A percentile compares a stretch with the other conserved stretches of the same genome.
phyloP scores from a whole-genome alignment of 768 basidiomycete genomes.

The Kwoniella dejecticola region DNA sequence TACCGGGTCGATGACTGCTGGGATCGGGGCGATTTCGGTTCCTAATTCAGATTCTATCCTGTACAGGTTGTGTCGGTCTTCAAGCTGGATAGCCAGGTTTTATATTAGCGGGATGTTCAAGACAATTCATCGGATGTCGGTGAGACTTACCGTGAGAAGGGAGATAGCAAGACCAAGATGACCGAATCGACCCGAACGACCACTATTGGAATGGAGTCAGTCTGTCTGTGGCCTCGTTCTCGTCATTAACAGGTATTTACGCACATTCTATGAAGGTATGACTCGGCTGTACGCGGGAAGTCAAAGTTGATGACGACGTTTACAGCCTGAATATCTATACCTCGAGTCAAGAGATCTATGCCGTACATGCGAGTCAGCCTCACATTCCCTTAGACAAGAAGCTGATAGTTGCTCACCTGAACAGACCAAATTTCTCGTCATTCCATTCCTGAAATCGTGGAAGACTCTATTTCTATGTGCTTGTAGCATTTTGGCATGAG shows the following conservation, averaged over 20 bases:
- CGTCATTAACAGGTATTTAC: background rate
- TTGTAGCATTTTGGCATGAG: slow-evolving; percentile 99
- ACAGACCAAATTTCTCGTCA: slow-evolving; percentile 98
- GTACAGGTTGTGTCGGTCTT: slow-evolving; percentile 96
- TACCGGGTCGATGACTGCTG: slow-evolving; percentile 82
- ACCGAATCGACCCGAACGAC: slow-evolving; percentile 95
- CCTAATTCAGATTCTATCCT: slow-evolving; percentile 98
- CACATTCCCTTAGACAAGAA: no score
- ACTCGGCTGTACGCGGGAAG: slow-evolving; percentile 98
- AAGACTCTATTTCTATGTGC: slow-evolving; percentile 98
- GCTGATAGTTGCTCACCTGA: slow-evolving; percentile 54
- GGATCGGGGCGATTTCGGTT: slow-evolving; percentile 96
- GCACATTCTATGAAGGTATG: slow-evolving; percentile 90
- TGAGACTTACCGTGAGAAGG: slow-evolving; percentile 69
- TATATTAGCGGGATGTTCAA: no score
- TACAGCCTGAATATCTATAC: slow-evolving; percentile 99
- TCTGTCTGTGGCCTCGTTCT: no score
- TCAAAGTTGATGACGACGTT: slow-evolving; percentile 99
- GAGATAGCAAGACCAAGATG: slow-evolving; percentile 97
- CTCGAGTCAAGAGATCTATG: slow-evolving; percentile 87
- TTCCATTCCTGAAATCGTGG: slow-evolving; percentile 98
- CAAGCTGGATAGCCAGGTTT: no score
- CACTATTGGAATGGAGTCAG: slow-evolving; percentile 57
- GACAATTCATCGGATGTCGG: no score
- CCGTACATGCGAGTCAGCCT: no score